phyloP scores from a whole-genome alignment of 1,139 yeast genomes.

The Geotrichum siamense region DNA sequence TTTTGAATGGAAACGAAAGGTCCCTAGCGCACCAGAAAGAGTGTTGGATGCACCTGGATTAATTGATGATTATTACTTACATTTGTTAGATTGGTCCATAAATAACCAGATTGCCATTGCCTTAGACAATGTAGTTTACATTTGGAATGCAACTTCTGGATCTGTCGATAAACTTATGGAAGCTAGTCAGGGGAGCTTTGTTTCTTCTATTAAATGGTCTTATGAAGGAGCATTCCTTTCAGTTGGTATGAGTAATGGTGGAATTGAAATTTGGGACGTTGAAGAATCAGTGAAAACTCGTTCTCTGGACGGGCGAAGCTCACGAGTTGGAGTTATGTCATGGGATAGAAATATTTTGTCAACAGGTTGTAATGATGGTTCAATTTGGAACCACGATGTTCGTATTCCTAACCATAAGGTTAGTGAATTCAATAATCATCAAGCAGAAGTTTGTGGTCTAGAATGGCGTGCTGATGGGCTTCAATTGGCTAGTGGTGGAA shows the following conservation, averaged over 20 bases:
- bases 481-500: constrained; percentile 89
- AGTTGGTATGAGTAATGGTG: constrained; percentile 79
- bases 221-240: constrained; percentile 84
- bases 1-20: constrained; percentile 54
- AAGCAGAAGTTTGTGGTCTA: constrained; percentile 90
- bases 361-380: constrained; percentile 78
- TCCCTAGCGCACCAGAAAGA: constrained; percentile 85
- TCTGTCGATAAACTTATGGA: constrained; percentile 66
- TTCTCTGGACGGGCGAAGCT: constrained; percentile 64
- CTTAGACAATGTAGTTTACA: constrained; percentile 71
- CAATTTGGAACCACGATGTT: constrained; percentile 87
- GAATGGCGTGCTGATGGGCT: constrained; percentile 80
- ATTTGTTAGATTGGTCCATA: constrained; percentile 81
- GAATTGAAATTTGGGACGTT: constrained; percentile 89
- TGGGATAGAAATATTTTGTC: constrained; percentile 83
- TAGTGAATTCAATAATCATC: constrained; percentile 53
- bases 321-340: constrained; percentile 74
- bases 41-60: constrained; percentile 96
- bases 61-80: constrained; percentile 85
- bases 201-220: constrained; percentile 84
- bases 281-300: constrained; percentile 69
- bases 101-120: constrained; percentile 85
- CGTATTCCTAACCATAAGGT: constrained; percentile 74
- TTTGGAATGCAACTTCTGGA: constrained; percentile 90
- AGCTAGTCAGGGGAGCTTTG: constrained; percentile 38